Evolutionary conservation across 148 eudicot genomes (phyloP), one percentile per base, ranked within the genome.

Genomic region (Mesembryanthemum crystallinum): DNA sequence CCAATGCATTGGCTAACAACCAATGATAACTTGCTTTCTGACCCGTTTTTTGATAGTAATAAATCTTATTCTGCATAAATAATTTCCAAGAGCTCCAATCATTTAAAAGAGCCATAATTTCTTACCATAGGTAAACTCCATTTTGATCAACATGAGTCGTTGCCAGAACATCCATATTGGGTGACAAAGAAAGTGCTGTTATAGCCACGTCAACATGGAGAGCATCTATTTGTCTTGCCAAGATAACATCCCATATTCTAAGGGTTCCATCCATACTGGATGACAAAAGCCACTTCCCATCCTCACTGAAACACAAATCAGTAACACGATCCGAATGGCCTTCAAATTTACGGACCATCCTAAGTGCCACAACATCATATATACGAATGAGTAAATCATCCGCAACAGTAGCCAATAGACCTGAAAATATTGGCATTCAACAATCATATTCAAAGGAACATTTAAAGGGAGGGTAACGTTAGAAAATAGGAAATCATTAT

Each of bases 241-340:
- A 82, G 39, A 96, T 87, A 73, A 96, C 89, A 85, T 96, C 99
- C 99, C 99, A 92, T 37, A 96, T 87, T 80, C 98, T 88, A 61
- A 96, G 87, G 63, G 89, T 96, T 79, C 98, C 94, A 85, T 96
- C 99, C 99, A 96, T 96, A 87, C 99, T 92, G 67, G 94, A 91
- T 7, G 98, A 88, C 77, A 96, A 72, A 78, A 96, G 98, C 99
- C 99, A 96, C 87, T 96, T 96, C 11, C 99, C 99, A 84, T 96
- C 99, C 86, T 96, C 98, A 69, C 98, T 92, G 82, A 91, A 96
- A 80, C 97, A 96, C 80, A 89, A 67, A 79, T 96, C 99, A 33
- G 98, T 96, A 47, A 96, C 75, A 75, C 98, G 94, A 71, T 96
- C 98, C 9, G 85, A 42, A 78, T 96, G 99, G 73, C 99, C 99